Base-by-base conservation (phyloP, 345 rosid species). In the Sisymbrium irio region DNA sequence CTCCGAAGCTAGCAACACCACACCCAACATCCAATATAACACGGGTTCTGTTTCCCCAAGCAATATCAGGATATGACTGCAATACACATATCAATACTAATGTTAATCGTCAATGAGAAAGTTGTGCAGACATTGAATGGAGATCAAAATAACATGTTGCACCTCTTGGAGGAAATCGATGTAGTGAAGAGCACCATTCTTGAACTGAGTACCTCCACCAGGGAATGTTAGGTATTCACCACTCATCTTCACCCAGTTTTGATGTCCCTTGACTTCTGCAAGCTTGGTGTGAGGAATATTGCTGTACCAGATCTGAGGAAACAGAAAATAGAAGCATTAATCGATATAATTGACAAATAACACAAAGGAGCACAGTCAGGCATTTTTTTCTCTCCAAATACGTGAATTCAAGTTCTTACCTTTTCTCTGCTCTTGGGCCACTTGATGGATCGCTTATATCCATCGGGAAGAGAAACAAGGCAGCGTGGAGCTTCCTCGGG, bases 121-220 rank as follows among this genome's bases (percentile, higher is more conserved):
- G 36, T 20, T 64, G 33, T 47, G 61, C 40, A 46, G 36, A 55
- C 36, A 28, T 0, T 42, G 51, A 56, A 17, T 19, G 44, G 47
- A 57, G 9, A 64, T 50, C 30, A 19, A 6, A 33, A 22, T 8
- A 47, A 8, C 4, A 68, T 13, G 17, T 18, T 40, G 32, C 80
- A 93, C 98, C 94, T 83, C 69, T 71, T 85, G 74, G 67, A 91
- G 77, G 72, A 85, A 87, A 53, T 80, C 76, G 18, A 91, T 71
- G 74, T 94, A 94, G 77, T 71, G 77, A 55, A 80, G 59, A 76
- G 93, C 97, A 72, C 97, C 98, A 42, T 89, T 78, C 82, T 88
- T 91, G 82, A 94, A 94, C 70, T 94, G 97, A 47, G 97, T 94
- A 73, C 98, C 98, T 49, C 96, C 98, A 63, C 97, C 98, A 1